phyloP scores from a whole-genome alignment of 2,329 filamentous ascomycete species.

The Colletotrichum spaethianum region DNA sequence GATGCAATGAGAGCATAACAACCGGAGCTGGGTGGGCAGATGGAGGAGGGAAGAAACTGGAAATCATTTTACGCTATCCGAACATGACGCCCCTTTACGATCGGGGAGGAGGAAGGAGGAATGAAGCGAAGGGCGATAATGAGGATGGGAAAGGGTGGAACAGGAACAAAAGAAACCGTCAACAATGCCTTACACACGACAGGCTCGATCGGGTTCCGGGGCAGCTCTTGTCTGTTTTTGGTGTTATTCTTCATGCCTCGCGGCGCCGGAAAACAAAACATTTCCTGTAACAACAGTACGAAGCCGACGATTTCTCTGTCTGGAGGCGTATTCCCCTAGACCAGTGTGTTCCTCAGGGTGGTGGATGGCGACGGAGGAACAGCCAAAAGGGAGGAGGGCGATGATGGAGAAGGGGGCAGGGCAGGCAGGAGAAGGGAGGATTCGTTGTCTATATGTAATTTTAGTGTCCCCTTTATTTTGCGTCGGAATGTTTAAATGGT shows the following conservation, averaged over 20 bases:
- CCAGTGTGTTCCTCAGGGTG: neutral
- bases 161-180: neutral
- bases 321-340: conserved; percentile 30
- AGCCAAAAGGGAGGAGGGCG: neutral
- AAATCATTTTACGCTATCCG: conserved; percentile 36
- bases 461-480: conserved; percentile 28
- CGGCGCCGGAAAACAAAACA: conserved; percentile 10
- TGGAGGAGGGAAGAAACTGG: neutral
- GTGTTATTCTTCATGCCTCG: neutral
- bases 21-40: conserved; percentile 5
- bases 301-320: conserved; percentile 33
- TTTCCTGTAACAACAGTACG: conserved; percentile 37
- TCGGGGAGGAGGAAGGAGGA: neutral
- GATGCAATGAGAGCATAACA: conserved; percentile 41
- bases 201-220: conserved; percentile 8
- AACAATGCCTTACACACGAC: conserved; percentile 21
- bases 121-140: conserved; percentile 27
- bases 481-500: conserved; percentile 4
- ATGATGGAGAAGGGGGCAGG: neutral
- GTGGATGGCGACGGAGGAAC: neutral
- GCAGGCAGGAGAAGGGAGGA: neutral
- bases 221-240: neutral
- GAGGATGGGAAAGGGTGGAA: conserved; percentile 2
- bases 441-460: conserved; percentile 39
- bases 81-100: conserved; percentile 39